Percentiles rank a stretch among this genome's conserved stretches.
Conservation (phyloP, 1,284 basidiomycete genomes). For the Omphalotus olearius region DNA sequence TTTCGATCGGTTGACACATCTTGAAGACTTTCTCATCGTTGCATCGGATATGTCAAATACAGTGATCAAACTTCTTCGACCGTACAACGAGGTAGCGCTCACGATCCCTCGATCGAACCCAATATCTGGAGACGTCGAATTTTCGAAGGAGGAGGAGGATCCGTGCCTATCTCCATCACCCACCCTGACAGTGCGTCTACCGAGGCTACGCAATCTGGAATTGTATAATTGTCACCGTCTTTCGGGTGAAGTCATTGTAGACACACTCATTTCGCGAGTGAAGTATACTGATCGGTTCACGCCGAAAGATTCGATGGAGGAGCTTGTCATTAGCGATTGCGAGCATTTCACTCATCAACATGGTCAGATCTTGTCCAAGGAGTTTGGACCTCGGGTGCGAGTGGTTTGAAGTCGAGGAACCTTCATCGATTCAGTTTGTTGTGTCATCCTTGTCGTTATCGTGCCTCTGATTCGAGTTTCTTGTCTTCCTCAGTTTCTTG, state of each 20-base stretch:
- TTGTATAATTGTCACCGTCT: constrained; percentile 61
- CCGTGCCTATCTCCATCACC: constrained; percentile 12
- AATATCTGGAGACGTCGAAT: constrained; percentile 3
- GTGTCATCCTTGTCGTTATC: no score
- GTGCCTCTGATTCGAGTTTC: no score
- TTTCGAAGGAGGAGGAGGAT: constrained; percentile 12
- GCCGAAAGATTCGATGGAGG: constrained; percentile 30
- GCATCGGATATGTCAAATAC: constrained; percentile 76
- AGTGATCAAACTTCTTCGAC: constrained; percentile 55
- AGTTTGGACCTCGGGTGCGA: constrained; percentile 27
- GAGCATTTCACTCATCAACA: constrained; percentile 39
- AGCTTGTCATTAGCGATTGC: constrained; percentile 45
- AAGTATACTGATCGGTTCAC: constrained; percentile 37
- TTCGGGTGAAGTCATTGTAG: constrained; percentile 52
- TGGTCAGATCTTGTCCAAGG: constrained; percentile 31
- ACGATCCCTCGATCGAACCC: not conserved
- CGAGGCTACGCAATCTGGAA: constrained; percentile 45
- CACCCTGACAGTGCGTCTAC: constrained; percentile 38
- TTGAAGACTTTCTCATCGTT: constrained; percentile 65
- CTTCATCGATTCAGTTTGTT: no score
- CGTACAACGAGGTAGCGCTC: constrained; percentile 21
- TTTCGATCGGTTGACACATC: constrained; percentile 47
- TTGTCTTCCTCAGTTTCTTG: no score
- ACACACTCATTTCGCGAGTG: constrained; percentile 44
- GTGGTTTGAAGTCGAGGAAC: not conserved